Conservation (phyloP, 2,329 filamentous ascomycete genomes). For the Aspergillus hiratsukae region DNA sequence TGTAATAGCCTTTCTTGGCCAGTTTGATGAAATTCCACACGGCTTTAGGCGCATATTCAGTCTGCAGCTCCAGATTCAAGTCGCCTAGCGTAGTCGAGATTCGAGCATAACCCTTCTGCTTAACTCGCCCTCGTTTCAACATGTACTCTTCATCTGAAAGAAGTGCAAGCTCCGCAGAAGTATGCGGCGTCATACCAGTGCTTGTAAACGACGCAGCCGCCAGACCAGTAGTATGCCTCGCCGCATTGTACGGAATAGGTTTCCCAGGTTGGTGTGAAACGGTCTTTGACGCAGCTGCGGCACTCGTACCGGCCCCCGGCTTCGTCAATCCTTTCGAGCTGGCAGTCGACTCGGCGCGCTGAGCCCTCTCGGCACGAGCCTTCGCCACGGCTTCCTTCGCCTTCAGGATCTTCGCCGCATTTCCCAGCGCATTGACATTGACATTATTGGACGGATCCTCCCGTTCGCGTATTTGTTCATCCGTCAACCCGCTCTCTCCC, state of each 20-base stretch:
- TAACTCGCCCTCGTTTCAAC: constrained; percentile 83
- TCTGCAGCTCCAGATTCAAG: constrained; percentile 81
- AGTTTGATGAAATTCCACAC: constrained; percentile 96
- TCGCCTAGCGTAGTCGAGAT: constrained; percentile 81
- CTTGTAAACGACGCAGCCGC: constrained; percentile 94
- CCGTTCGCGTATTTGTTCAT: constrained; percentile 65
- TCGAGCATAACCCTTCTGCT: constrained; percentile 86
- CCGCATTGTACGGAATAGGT: constrained; percentile 69
- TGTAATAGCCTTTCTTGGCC: constrained; percentile 86
- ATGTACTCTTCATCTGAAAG: constrained; percentile 95
- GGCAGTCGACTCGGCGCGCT: constrained; percentile 53
- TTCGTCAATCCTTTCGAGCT: constrained; percentile 25
- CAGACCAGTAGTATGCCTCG: constrained; percentile 81
- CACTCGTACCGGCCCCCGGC: constrained; percentile 10
- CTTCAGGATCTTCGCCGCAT: constrained; percentile 74
- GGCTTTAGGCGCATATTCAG: constrained; percentile 84
- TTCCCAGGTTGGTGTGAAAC: constrained; percentile 28
- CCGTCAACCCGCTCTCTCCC: constrained; percentile 64
- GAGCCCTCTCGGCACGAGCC: constrained; percentile 68
- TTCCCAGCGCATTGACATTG: constrained; percentile 75
- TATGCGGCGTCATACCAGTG: constrained; percentile 88
- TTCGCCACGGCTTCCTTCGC: constrained; percentile 93
- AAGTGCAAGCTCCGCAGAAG: constrained; percentile 77
- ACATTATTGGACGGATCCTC: constrained; percentile 59
- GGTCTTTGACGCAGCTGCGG: constrained; percentile 17